Evolutionary conservation across 345 rosid genomes (phyloP).

Genomic region (Hibiscus syriacus): DNA sequence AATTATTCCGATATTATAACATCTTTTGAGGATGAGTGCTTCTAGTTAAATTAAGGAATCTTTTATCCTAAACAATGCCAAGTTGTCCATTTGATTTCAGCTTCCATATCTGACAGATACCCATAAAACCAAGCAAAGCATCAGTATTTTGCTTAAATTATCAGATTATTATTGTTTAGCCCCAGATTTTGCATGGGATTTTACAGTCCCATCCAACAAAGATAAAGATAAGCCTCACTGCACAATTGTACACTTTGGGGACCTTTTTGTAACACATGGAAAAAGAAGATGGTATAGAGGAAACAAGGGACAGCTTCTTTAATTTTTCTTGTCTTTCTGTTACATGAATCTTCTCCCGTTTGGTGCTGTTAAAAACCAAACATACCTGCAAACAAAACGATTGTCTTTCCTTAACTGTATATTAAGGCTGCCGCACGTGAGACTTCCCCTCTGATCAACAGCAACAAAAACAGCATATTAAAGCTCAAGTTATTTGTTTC

Average conservation of each 20-base stretch:
- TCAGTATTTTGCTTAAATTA: neutral
- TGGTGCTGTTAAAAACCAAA: conserved; percentile 2
- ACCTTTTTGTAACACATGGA: too few species aligned
- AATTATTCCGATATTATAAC: too few species aligned
- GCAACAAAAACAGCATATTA: too few species aligned
- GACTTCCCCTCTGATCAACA: neutral
- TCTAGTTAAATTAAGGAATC: conserved; percentile 1
- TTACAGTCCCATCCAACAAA: neutral
- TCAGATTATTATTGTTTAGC: neutral
- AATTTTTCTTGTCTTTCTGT: neutral
- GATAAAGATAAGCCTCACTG: too few species aligned
- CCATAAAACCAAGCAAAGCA: conserved; percentile 5
- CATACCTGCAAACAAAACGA: neutral
- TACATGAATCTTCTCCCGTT: neutral
- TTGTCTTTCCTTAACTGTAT: neutral
- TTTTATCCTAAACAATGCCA: conserved; percentile 8
- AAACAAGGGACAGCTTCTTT: conserved; percentile 1
- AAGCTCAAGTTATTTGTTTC: neutral
- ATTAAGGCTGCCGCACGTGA: too few species aligned
- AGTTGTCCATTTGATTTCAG: neutral
- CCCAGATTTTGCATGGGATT: neutral
- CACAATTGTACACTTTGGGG: too few species aligned
- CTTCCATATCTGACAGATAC: neutral
- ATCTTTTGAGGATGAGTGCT: too few species aligned
- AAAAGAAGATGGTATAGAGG: neutral